Evolutionary conservation across 1,284 basidiomycete species (phyloP).

Genomic region (Sanguinoderma infundibulare): DNA sequence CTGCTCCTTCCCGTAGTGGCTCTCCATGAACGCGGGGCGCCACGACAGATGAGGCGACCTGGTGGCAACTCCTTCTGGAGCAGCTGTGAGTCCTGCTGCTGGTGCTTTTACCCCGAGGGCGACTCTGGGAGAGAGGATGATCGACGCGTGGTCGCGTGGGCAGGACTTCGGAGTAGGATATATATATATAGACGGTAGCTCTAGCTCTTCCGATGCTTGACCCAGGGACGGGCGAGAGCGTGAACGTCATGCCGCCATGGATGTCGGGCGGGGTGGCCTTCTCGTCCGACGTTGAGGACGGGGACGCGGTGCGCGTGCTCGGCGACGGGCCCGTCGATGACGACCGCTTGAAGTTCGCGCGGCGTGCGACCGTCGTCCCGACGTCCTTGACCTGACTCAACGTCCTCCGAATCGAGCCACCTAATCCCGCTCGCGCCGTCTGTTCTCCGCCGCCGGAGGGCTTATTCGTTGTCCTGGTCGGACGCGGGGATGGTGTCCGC

Average conservation of each 20-base stretch:
- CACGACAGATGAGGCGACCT: constrained; percentile 15
- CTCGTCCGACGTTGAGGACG: constrained; percentile 11
- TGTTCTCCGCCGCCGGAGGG: constrained; percentile 16
- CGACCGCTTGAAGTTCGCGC: constrained; percentile 29
- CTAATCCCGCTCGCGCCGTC: constrained; percentile 25
- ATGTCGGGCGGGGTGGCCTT: neutral
- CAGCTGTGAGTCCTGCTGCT: neutral
- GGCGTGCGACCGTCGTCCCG: constrained; percentile 28
- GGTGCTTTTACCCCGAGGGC: neutral
- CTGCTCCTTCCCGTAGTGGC: too few relatives aligned
- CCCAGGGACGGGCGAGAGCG: constrained; percentile 17
- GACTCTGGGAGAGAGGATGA: constrained; percentile 20
- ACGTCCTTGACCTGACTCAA: constrained; percentile 33
- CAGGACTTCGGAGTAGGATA: constrained; percentile 26
- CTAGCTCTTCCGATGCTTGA: constrained; percentile 22
- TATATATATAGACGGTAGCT: constrained; percentile 25
- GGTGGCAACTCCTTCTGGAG: neutral
- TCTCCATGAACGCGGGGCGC: too few relatives aligned
- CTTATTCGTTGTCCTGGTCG: constrained; percentile 11
- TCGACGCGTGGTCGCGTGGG: constrained; percentile 24
- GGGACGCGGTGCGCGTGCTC: constrained; percentile 6
- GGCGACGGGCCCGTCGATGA: constrained; percentile 8
- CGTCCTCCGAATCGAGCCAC: constrained; percentile 34
- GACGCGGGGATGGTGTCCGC: constrained; percentile 23
- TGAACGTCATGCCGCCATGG: constrained; percentile 12